These are phyloP conservation scores for Daedaleopsis nitida DNA, from an alignment of 768 basidiomycete species.

Conservation along the genomic window DNA sequence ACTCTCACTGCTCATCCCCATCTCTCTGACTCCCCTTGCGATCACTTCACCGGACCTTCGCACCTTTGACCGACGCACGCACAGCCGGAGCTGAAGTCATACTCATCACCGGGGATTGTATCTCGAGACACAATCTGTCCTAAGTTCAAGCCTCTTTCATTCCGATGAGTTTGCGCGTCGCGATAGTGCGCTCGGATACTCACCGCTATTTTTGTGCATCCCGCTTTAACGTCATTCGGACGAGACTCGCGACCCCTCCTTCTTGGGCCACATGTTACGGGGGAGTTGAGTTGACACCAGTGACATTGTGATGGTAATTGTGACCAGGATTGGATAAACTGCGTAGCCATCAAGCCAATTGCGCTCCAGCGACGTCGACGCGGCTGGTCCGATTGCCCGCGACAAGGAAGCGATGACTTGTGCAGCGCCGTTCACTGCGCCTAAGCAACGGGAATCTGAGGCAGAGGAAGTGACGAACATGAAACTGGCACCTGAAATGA, in stretches of 20 bases:
- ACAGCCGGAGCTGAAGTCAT: too few species aligned
- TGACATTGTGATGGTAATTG: constrained; percentile 18
- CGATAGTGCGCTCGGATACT: too few species aligned
- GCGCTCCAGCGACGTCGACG: constrained; percentile 50
- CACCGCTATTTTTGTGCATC: too few species aligned
- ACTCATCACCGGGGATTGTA: too few species aligned
- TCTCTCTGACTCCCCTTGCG: too few species aligned
- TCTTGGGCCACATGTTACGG: constrained; percentile 23
- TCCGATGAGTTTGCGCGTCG: background rate
- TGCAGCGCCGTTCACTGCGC: constrained; percentile 55
- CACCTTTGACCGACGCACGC: too few species aligned
- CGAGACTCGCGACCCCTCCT: background rate
- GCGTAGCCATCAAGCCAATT: constrained; percentile 49
- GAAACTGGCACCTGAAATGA: constrained; percentile 27
- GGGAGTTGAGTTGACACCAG: constrained; percentile 24
- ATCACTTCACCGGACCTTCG: too few species aligned
- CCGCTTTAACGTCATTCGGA: too few species aligned
- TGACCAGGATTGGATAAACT: constrained; percentile 34
- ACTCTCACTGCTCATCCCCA: too few species aligned
- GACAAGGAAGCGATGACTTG: constrained; percentile 53
- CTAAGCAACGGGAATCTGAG: constrained; percentile 40
- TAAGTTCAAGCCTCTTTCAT: too few species aligned
- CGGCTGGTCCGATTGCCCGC: constrained; percentile 53
- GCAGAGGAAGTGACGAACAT: constrained; percentile 34
- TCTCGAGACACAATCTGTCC: too few species aligned